Base-by-base conservation (phyloP, 2,329 filamentous ascomycete species). In the Daldinia eschscholtzii region DNA sequence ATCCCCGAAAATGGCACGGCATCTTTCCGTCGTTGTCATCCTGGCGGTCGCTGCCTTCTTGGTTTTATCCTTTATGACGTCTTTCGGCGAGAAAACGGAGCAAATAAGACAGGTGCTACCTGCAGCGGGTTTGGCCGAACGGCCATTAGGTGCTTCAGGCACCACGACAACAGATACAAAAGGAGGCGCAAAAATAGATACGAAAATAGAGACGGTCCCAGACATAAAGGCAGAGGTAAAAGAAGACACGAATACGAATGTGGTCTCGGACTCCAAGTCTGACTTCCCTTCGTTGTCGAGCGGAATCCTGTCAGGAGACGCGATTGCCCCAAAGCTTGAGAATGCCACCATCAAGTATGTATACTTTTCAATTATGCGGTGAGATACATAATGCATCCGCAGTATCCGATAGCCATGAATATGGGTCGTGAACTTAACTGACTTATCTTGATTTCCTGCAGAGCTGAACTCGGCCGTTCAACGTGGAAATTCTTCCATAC, bases 291-390 rank as follows among this genome's bases (percentile, higher is more conserved):
- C 77, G 33, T 72, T 88, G 30, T 80, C 87, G 1, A 79, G 82
- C 28, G 80, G 80, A 48, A 80, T 91, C 18, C 83, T 93, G 23
- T 84, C 85, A 18, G 92, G 92, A 63, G 88, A 88, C 62, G 90
- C 89, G 3, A 95, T 94, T 75, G 92, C 92, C 57, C 91, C 92
- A 1, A 94, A 93, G 81, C 83, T 96, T 60, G 93, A 92, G 76
- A 96, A 96, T 80, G 92, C 91, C 67, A 96, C 93, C 6, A 83
- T 89, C 61, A 96, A 95, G 90, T 91, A 83, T 57, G 84, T 76
- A 39, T 44, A 57, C 33, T 39, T 42, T 23, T 33, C 46, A 53
- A 41, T 12, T 46, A 57, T 59, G 64, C 30, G 9, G 57, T 26
- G 35, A 7, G 13, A 30, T 46, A 6, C 26, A 30, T 33, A 41